phyloP scores from a whole-genome alignment of 2,329 filamentous ascomycete genomes.

The Neopestalotiopsis clavispora region DNA sequence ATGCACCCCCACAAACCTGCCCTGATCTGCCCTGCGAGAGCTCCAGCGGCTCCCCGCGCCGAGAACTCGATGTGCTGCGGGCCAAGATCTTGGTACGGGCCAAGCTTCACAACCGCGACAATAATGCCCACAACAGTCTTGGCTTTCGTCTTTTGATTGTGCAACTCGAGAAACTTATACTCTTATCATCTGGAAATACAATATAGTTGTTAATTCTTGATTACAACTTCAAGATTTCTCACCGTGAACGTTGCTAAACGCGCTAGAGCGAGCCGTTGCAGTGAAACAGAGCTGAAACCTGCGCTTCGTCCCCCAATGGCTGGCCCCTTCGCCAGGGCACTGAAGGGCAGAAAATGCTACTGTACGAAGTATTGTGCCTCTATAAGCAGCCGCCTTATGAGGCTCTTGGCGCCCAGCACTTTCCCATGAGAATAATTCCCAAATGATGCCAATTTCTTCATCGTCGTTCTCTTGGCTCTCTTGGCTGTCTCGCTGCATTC shows the following conservation, averaged over 20 bases:
- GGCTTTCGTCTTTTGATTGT: background rate
- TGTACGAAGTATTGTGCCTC: background rate
- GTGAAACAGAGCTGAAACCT: constrained; percentile 15
- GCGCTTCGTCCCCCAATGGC: background rate
- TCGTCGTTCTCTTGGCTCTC: background rate
- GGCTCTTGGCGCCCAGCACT: background rate
- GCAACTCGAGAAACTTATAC: background rate
- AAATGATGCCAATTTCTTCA: background rate
- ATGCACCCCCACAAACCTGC: background rate
- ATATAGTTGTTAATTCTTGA: background rate
- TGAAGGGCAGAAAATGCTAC: background rate
- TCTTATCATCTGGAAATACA: background rate
- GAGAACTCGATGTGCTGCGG: background rate
- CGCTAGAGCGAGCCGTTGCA: constrained; percentile 3
- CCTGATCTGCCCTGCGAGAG: background rate
- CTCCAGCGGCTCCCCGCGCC: background rate
- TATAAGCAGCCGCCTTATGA: background rate
- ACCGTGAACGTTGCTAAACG: background rate
- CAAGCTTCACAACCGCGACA: background rate
- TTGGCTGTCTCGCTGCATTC: background rate
- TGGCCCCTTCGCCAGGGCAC: background rate
- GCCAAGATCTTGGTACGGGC: background rate
- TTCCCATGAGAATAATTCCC: background rate
- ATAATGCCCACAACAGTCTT: background rate
- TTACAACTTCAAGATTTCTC: no score